Evolutionary conservation across 257 asterid species (phyloP).

Genomic region (Solanum pimpinellifolium): DNA sequence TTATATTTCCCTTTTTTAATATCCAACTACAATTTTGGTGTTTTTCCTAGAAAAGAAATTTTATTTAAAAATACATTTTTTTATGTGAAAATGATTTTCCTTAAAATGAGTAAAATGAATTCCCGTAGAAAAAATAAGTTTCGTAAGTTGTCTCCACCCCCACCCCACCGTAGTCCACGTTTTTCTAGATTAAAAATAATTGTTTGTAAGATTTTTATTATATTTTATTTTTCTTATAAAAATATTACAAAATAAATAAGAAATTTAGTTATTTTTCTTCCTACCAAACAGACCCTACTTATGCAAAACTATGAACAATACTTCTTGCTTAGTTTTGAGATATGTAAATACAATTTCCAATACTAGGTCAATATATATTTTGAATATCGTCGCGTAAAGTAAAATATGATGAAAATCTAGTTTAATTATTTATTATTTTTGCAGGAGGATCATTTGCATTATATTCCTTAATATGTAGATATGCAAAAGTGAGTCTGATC

Average conservation of each 20-base stretch:
- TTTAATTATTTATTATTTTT: neutral
- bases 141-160: neutral
- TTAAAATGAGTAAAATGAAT: neutral
- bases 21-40: no score
- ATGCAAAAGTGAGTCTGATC: slow-evolving; percentile 50
- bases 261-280: neutral
- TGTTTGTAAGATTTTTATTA: no score
- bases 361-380: neutral
- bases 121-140: no score
- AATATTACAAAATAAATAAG: neutral
- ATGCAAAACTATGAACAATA: neutral
- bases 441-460: slow-evolving; percentile 74
- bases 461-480: slow-evolving; percentile 53
- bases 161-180: neutral
- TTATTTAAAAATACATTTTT: no score
- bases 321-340: neutral
- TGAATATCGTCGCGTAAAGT: neutral
- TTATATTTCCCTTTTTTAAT: no score
- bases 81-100: no score
- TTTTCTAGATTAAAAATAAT: neutral
- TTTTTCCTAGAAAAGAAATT: neutral
- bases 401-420: neutral
- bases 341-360: neutral
- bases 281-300: neutral
- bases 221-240: neutral